These are phyloP conservation scores for Lecanicillium sp. DNA, from an alignment of 2,329 filamentous ascomycete species.

Conservation along the genomic window DNA sequence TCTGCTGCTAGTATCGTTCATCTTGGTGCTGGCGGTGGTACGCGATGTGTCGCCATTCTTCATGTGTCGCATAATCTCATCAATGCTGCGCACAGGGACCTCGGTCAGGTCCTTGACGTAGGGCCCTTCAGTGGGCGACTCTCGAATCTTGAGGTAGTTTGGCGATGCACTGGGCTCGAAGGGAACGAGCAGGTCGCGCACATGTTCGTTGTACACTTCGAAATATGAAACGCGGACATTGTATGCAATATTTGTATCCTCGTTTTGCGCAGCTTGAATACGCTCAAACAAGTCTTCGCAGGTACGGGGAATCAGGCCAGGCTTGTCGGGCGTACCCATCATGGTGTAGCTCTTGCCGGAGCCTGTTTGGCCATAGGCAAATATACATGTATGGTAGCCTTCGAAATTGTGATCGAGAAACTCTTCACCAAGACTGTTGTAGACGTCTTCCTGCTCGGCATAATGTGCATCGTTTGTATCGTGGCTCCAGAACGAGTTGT, in stretches of 20 bases:
- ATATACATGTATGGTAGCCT: conserved; percentile 98
- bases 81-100: conserved; percentile 77
- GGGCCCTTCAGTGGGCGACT: conserved; percentile 88
- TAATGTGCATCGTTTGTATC: conserved; percentile 73
- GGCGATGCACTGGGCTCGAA: conserved; percentile 61
- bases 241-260: conserved; percentile 88
- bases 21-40: conserved; percentile 90
- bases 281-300: conserved; percentile 94
- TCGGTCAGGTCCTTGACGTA: conserved; percentile 97
- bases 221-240: conserved; percentile 98
- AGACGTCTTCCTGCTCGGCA: conserved; percentile 85
- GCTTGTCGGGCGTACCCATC: conserved; percentile 83
- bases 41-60: conserved; percentile 79
- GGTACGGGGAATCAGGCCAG: conserved; percentile 87
- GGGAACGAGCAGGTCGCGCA: conserved; percentile 83
- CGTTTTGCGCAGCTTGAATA: conserved; percentile 68
- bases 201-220: conserved; percentile 98
- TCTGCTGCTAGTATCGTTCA: conserved; percentile 97
- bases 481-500: conserved; percentile 98
- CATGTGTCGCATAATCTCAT: conserved; percentile 87
- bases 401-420: conserved; percentile 99
- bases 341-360: conserved; percentile 98
- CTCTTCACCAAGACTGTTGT: conserved; percentile 88
- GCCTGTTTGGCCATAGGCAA: conserved; percentile 95
- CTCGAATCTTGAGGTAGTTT: conserved; percentile 93